Base-by-base conservation (phyloP, 495 filamentous ascomycete genomes). In the Friedmanniomyces endolithicus region DNA sequence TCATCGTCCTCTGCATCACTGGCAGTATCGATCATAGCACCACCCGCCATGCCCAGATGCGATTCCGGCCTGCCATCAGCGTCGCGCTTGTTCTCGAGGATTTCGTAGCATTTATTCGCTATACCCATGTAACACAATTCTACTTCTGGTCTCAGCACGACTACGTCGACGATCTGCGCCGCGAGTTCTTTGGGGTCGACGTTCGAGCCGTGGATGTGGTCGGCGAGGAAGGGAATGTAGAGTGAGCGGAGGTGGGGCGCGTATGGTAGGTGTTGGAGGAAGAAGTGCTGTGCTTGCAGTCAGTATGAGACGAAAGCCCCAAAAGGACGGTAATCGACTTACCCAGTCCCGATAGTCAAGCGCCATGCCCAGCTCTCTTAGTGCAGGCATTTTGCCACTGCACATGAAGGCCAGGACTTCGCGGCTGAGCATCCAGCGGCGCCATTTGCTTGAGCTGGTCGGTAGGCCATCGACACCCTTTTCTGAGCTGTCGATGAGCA, bases 301-400 rank as follows among this genome's bases (percentile, higher is more conserved):
- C 46, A 46, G 29, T 9, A 55, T 14, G 40, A 14, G 40, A 19
- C 37, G 12, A 50, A 39, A 37, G 48, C 62, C 54, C 65, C 57
- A 53, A 48, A 8, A 39, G 44, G 39, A 40, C 56, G 56, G 37
- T 16, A 16, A 23, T 27, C 55, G 41, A 51, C 80, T 71, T 76
- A 94, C 88, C 88, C 90, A 97, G 63, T 95, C 87, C 55, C 78
- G 84, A 66, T 84, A 88, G 53, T 88, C 80, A 47, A 95, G 75
- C 2, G 80, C 78, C 61, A 89, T 81, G 3, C 84, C 83, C 11
- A 95, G 69, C 64, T 95, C 89, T 43, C 76, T 76, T 35, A 95
- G 66, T 52, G 76, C 80, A 4, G 71, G 75, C 87, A 95, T 94
- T 46, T 82, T 80, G 6, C 88, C 88, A 66, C 86, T 87, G 1